Evolutionary conservation across 106 monocot species (phyloP), one percentile per base, ranked within the genome.

Genomic region (Amphibolis antarctica): DNA sequence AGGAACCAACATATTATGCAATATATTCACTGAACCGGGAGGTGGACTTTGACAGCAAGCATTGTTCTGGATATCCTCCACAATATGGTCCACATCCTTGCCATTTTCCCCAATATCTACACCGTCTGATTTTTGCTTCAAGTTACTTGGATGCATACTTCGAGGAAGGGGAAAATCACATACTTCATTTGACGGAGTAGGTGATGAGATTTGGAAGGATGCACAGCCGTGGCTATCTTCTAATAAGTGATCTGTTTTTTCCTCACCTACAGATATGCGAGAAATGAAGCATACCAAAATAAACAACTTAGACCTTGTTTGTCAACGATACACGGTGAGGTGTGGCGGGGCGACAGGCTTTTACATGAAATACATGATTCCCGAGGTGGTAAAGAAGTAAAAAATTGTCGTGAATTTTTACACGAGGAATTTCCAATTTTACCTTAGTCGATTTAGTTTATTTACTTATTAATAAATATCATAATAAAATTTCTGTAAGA

Each of bases 41-140:
- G 13, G 0, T 5, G 48, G 48, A 13, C n/a, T 49, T 49, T 49
- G 48, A 49, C 17, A 49, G 48, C 13, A 55, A 6, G 55, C 55
- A 55, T 26, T 27, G 55, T 23, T 21, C 1, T 55, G n/a, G 27
- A 15, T 17, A 24, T 26, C 12, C 47, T 15, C 20, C 44, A 45
- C 64, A 25, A 49, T 13, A 25, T 56, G 56, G 26, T 56, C 54
- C 25, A 55, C 13, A 27, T 56, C 56, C 28, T 27, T 56, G 22
- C 27, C 12, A 56, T 56, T 3, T 56, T 56, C 25, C 15, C 12
- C 4, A 56, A 25, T 25, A 26, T 56, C 56, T 28, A 14, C 25
- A 14, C 14, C 28, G 52, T 52, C 48, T n/a, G 48, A 12, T n/a
- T 13, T 14, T 17, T 49, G 3, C 0, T 17, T 49, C n/a, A 4